Conservation (phyloP, 2,329 filamentous ascomycete species). For the Harringtonia lauricola region DNA sequence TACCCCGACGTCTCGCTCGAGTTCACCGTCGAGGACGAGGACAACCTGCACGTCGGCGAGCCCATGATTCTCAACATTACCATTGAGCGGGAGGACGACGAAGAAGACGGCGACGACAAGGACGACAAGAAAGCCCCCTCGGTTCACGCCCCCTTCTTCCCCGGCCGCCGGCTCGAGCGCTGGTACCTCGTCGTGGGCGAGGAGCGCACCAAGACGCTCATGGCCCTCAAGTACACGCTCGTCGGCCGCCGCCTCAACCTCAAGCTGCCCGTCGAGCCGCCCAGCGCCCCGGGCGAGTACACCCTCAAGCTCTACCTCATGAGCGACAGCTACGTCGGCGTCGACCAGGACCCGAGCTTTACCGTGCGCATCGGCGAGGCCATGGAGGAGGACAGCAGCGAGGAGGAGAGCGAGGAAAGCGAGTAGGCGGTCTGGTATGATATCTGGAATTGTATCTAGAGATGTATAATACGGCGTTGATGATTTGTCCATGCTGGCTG, state of each 20-base stretch:
- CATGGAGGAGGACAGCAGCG: conserved; percentile 88
- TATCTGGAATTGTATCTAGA: too few species aligned
- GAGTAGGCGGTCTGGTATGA: background rate
- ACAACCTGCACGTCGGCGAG: conserved; percentile 68
- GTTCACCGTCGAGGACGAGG: conserved; percentile 73
- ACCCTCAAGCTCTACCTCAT: conserved; percentile 87
- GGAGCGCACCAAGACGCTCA: conserved; percentile 73
- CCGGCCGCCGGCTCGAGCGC: conserved; percentile 84
- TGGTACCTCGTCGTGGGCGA: conserved; percentile 98
- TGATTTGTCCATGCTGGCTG: too few species aligned
- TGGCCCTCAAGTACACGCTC: conserved; percentile 91
- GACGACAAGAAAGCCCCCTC: conserved; percentile 69
- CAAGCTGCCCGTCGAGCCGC: conserved; percentile 79
- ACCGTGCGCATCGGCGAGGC: conserved; percentile 77
- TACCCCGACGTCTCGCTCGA: conserved; percentile 93
- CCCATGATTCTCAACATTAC: conserved; percentile 75
- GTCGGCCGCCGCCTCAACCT: conserved; percentile 66
- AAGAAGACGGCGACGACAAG: conserved; percentile 50
- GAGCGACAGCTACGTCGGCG: conserved; percentile 93
- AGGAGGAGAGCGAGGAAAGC: conserved; percentile 34
- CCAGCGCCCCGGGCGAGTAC: conserved; percentile 64
- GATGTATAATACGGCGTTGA: background rate
- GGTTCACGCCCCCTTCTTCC: conserved; percentile 94
- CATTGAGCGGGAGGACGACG: conserved; percentile 74
- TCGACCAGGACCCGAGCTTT: conserved; percentile 92